Evolutionary conservation across 495 filamentous ascomycete species (phyloP).

Genomic region (Penicillium turbatum): DNA sequence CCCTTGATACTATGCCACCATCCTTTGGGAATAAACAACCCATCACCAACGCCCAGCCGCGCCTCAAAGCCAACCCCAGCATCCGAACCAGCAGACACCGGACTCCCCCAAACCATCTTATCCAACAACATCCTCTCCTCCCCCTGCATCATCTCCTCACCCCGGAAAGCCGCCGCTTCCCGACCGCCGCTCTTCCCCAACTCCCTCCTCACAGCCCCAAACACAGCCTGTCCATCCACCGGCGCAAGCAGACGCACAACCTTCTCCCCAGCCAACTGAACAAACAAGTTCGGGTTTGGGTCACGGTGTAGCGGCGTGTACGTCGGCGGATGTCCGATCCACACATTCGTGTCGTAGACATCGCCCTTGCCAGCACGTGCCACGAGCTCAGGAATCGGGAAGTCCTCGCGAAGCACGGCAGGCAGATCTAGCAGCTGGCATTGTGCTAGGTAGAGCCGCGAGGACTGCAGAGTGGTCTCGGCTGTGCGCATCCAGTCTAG

Average conservation of each 20-base stretch:
- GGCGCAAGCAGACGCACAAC: conserved; percentile 66
- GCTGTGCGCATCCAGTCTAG: conserved; percentile 48
- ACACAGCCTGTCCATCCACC: conserved; percentile 54
- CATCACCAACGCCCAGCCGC: conserved; percentile 61
- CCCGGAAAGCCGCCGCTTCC: conserved; percentile 57
- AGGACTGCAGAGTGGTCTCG: conserved; percentile 28
- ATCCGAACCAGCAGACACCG: conserved; percentile 13
- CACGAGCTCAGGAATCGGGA: conserved; percentile 66
- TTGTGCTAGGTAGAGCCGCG: conserved; percentile 78
- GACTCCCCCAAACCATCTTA: conserved; percentile 62
- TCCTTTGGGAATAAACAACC: conserved; percentile 79
- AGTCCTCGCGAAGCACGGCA: conserved; percentile 51
- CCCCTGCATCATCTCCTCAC: conserved; percentile 92
- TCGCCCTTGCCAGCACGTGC: conserved; percentile 59
- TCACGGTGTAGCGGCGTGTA: conserved; percentile 88
- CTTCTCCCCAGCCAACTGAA: conserved; percentile 75
- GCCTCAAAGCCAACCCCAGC: conserved; percentile 50
- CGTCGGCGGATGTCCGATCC: conserved; percentile 82
- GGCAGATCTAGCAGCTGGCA: conserved; percentile 66
- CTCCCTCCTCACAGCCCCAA: conserved; percentile 48
- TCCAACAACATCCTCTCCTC: conserved; percentile 62
- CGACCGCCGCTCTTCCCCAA: conserved; percentile 39
- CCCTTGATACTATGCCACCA: conserved; percentile 97
- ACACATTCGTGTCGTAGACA: conserved; percentile 79
- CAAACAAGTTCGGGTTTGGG: conserved; percentile 90